phyloP scores from a whole-genome alignment of 768 basidiomycete genomes.

The Amanita brunnescens region DNA sequence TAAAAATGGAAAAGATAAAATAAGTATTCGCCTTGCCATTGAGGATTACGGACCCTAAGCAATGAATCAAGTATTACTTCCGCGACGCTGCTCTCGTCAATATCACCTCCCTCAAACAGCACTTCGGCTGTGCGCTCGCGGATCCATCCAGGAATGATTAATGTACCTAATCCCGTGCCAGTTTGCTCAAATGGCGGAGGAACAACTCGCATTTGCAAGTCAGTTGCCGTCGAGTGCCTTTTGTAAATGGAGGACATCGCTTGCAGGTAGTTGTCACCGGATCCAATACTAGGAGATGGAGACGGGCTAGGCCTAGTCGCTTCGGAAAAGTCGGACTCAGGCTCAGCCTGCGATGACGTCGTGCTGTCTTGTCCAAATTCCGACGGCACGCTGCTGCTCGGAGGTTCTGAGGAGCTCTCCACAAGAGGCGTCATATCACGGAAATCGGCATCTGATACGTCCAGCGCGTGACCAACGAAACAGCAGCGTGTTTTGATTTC shows the following conservation, averaged over 20 bases:
- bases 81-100: conserved; percentile 79
- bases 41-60: conserved; percentile 52
- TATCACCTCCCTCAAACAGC: conserved; percentile 82
- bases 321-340: conserved; percentile 51
- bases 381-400: conserved; percentile 49
- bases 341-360: conserved; percentile 36
- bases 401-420: conserved; percentile 22
- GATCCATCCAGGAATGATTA: conserved; percentile 92
- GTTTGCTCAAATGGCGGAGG: conserved; percentile 60
- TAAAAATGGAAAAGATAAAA: conserved; percentile 21
- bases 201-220: conserved; percentile 58
- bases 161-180: conserved; percentile 67
- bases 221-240: conserved; percentile 69
- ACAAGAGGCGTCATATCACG: conserved; percentile 27
- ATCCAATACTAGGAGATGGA: conserved; percentile 5
- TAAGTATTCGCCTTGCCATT: background rate
- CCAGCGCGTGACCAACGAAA: conserved; percentile 68
- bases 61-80: conserved; percentile 74
- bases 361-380: conserved; percentile 53
- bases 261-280: conserved; percentile 40
- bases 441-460: conserved; percentile 22
- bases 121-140: conserved; percentile 87
- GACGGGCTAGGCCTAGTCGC: conserved; percentile 35
- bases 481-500: conserved; percentile 86
- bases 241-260: conserved; percentile 63